Conservation (phyloP, 2,329 filamentous ascomycete genomes). For the Boeremia lycopersici region DNA sequence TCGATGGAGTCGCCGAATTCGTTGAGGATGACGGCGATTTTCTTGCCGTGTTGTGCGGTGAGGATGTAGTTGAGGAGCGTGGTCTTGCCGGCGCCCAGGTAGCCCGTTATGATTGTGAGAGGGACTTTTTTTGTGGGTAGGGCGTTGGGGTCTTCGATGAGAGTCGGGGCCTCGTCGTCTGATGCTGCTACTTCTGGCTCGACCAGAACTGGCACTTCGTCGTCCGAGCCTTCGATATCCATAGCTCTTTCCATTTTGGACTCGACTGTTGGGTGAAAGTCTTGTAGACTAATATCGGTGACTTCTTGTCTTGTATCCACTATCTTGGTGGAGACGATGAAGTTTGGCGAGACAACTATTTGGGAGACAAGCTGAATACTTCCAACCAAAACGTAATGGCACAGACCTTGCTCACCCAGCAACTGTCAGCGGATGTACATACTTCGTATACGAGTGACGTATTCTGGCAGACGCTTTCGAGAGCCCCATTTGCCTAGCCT, state of each 20-base stretch:
- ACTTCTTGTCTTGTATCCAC: too few relatives aligned
- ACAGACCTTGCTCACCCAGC: not conserved
- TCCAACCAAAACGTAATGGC: not conserved
- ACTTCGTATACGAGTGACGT: constrained; percentile 5
- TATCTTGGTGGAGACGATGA: too few relatives aligned
- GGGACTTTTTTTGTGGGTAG: constrained; percentile 69
- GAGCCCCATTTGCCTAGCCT: constrained; percentile 6
- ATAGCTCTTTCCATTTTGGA: constrained; percentile 1
- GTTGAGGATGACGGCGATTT: constrained; percentile 97
- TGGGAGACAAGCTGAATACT: not conserved
- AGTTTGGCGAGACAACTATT: too few relatives aligned
- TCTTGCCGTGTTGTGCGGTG: constrained; percentile 94
- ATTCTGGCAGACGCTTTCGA: constrained; percentile 8
- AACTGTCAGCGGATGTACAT: not conserved
- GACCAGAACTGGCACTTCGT: constrained; percentile 58
- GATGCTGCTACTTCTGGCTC: constrained; percentile 48
- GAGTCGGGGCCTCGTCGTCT: constrained; percentile 29
- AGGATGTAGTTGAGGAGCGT: constrained; percentile 95
- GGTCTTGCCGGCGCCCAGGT: constrained; percentile 94
- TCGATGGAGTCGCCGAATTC: constrained; percentile 69
- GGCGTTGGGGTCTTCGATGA: constrained; percentile 51
- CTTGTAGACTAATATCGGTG: too few relatives aligned
- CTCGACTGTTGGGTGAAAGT: not conserved
- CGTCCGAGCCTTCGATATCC: constrained; percentile 32
- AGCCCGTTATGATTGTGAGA: constrained; percentile 87